phyloP scores from a whole-genome alignment of 2,329 filamentous ascomycete genomes.

The Fusarium neocosmosporiellum region DNA sequence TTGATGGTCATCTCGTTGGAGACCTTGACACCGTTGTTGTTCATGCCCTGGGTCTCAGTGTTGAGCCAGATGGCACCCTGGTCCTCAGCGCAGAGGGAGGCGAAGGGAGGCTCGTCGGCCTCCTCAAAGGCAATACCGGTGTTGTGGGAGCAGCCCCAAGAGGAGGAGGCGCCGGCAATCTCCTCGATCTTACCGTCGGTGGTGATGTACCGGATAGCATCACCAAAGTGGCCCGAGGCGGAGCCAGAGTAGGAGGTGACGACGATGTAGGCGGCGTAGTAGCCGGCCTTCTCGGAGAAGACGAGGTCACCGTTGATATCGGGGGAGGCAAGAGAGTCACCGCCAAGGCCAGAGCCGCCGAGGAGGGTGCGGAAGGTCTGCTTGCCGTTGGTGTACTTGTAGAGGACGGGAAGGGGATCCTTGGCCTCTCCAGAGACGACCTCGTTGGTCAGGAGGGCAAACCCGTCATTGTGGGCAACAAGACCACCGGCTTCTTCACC shows the following conservation, averaged over 20 bases:
- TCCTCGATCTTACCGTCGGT: slow-evolving; percentile 62
- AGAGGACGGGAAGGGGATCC: slow-evolving; percentile 67
- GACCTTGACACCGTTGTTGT: slow-evolving; percentile 64
- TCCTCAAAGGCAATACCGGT: slow-evolving; percentile 73
- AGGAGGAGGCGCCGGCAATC: slow-evolving; percentile 64
- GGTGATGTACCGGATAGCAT: slow-evolving; percentile 58
- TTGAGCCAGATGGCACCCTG: slow-evolving; percentile 74
- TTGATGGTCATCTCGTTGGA: slow-evolving; percentile 72
- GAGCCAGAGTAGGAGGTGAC: slow-evolving; percentile 67
- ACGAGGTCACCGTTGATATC: slow-evolving; percentile 73
- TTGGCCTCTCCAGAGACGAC: slow-evolving; percentile 61
- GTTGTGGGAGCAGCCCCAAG: slow-evolving; percentile 73
- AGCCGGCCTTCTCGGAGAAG: slow-evolving; percentile 64
- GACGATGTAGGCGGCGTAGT: slow-evolving; percentile 72
- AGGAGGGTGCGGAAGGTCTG: slow-evolving; percentile 70
- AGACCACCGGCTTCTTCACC: slow-evolving; percentile 70
- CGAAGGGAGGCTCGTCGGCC: slow-evolving; percentile 67
- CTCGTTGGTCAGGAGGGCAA: slow-evolving; percentile 71
- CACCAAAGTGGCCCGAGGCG: slow-evolving; percentile 68
- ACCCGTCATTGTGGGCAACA: slow-evolving; percentile 72
- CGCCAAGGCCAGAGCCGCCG: slow-evolving; percentile 65
- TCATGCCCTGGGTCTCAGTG: slow-evolving; percentile 68
- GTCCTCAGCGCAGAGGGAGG: slow-evolving; percentile 70
- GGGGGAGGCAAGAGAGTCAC: slow-evolving; percentile 62
- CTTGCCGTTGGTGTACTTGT: slow-evolving; percentile 65